A percentile compares a stretch with the other conserved stretches of the same genome.
phyloP scores from a whole-genome alignment of 2,329 filamentous ascomycete genomes.

The Exophiala bonariae region DNA sequence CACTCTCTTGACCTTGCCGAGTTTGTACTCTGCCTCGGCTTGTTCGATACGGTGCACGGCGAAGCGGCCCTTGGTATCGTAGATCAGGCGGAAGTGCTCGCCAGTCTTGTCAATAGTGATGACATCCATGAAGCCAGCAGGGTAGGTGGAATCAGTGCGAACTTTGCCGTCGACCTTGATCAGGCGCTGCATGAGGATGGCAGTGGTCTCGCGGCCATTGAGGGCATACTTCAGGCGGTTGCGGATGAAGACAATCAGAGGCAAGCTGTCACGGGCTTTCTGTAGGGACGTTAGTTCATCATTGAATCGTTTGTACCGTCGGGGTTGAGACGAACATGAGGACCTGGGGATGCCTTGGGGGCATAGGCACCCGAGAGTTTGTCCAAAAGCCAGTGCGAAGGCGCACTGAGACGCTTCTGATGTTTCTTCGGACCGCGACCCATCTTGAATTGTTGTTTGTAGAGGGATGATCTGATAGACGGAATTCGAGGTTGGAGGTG shows the following conservation, averaged over 20 bases:
- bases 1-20: constrained; percentile 99
- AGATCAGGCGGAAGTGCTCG: constrained; percentile 99
- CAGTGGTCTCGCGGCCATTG: constrained; percentile 95
- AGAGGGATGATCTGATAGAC: neutral
- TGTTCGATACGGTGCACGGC: constrained; percentile 98
- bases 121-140: constrained; percentile 98
- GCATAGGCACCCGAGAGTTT: constrained; percentile 92
- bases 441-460: constrained; percentile 43
- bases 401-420: constrained; percentile 99
- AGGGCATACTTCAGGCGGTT: constrained; percentile 96
- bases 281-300: constrained; percentile 58
- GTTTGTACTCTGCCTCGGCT: constrained; percentile 99
- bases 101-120: constrained; percentile 99
- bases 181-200: constrained; percentile 98
- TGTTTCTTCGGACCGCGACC: constrained; percentile 82
- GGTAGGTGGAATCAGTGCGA: constrained; percentile 97
- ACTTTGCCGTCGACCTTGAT: constrained; percentile 99
- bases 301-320: neutral
- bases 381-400: constrained; percentile 99
- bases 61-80: constrained; percentile 99
- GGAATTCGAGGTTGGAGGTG: constrained; percentile 3
- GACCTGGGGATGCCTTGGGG: constrained; percentile 73
- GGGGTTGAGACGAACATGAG: constrained; percentile 40
- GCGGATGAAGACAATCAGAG: constrained; percentile 97
- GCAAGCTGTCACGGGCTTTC: constrained; percentile 98